Conservation (phyloP, 1,139 yeast species). For the Pichia sp. region DNA sequence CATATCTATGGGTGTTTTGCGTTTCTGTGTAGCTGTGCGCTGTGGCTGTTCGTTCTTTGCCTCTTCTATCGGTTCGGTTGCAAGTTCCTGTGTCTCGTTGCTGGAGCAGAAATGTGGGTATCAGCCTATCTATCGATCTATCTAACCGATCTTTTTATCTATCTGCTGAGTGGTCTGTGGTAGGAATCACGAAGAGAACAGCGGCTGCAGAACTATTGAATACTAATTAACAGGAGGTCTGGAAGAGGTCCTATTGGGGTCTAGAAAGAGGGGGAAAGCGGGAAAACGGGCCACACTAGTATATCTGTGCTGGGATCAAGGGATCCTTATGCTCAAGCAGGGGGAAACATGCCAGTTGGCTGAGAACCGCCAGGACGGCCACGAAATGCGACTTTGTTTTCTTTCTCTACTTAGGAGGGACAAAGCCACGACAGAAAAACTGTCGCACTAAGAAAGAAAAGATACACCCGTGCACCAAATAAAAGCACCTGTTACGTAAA, state of each 20-base stretch:
- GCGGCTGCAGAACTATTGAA: background rate
- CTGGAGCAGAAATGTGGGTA: no score
- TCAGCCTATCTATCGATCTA: no score
- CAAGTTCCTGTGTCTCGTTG: background rate
- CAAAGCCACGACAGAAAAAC: background rate
- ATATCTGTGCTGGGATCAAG: background rate
- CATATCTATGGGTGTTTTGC: constrained; percentile 12
- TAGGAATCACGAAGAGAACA: background rate
- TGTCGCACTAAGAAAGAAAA: background rate
- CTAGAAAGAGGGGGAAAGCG: no score
- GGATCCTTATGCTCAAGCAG: background rate
- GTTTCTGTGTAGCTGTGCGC: background rate
- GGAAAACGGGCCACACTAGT: no score
- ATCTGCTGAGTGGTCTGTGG: no score
- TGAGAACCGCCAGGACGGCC: background rate
- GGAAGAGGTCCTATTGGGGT: no score
- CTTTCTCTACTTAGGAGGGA: background rate
- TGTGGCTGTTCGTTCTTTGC: background rate
- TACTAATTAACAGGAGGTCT: no score
- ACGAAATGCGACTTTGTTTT: background rate
- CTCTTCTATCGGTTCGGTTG: background rate
- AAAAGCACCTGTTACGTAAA: background rate
- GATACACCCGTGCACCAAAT: background rate
- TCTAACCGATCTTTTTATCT: no score
- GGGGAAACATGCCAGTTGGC: background rate